A percentile compares a stretch with the other conserved stretches of the same genome.
These are phyloP conservation scores for Maudiozyma bulderi DNA, from an alignment of 805 yeast species.

Conservation along the genomic window DNA sequence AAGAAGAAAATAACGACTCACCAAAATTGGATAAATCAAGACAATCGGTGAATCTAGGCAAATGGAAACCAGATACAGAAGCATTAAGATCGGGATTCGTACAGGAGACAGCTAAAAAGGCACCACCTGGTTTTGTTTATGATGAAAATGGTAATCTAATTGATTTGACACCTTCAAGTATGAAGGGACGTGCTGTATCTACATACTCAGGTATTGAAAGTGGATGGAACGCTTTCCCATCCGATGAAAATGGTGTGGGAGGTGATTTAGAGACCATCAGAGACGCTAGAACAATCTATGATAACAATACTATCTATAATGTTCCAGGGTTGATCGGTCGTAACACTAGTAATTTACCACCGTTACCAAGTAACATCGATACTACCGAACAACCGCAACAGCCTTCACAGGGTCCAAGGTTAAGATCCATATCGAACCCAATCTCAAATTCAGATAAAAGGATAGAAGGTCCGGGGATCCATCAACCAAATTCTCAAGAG, in stretches of 20 bases:
- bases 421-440: not conserved
- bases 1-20: not conserved
- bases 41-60: conserved; percentile 12
- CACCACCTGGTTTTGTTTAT: conserved; percentile 27
- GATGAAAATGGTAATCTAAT: conserved; percentile 28
- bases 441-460: not conserved
- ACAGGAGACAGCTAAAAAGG: conserved; percentile 29
- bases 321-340: conserved; percentile 28
- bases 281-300: conserved; percentile 29
- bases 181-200: conserved; percentile 22
- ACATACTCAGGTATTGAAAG: conserved; percentile 28
- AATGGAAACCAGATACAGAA: conserved; percentile 51
- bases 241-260: conserved; percentile 12
- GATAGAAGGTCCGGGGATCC: conserved; percentile 4
- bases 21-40: conserved; percentile 3
- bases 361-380: conserved; percentile 20
- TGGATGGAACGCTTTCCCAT: conserved; percentile 30
- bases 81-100: conserved; percentile 32
- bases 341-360: conserved; percentile 21
- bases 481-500: conserved; percentile 13
- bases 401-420: conserved; percentile 21
- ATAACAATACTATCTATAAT: conserved; percentile 28
- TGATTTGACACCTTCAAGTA: conserved; percentile 24
- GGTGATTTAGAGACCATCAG: conserved; percentile 24
- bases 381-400: conserved; percentile 9